Percentiles rank a stretch among this genome's conserved stretches.
Evolutionary conservation across 768 basidiomycete species (phyloP).

Genomic region (Auricularia sp.): DNA sequence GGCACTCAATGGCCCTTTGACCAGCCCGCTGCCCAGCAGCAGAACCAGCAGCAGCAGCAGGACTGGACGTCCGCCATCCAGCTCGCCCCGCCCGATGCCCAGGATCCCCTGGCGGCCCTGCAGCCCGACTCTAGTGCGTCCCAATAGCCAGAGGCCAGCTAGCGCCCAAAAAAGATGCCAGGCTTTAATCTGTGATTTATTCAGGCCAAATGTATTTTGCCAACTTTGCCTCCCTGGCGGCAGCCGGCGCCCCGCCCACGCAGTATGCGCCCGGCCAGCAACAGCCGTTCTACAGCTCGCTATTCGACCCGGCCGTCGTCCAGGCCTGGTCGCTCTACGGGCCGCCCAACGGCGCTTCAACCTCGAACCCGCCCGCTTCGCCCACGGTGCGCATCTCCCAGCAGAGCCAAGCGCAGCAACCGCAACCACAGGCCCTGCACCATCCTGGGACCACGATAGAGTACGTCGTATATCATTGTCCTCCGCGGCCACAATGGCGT

Average conservation of each 20-base stretch:
- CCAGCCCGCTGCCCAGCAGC: no score
- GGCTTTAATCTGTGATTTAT: neutral
- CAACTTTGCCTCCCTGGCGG: neutral
- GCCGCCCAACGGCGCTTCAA: neutral
- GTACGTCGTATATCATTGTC: slow-evolving; percentile 31
- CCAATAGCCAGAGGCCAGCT: neutral
- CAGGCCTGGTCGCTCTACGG: neutral
- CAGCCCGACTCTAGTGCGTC: neutral
- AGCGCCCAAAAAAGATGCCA: neutral
- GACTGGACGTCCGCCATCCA: neutral
- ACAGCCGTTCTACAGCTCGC: neutral
- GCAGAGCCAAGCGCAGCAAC: neutral
- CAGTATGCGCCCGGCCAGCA: neutral
- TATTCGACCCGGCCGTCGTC: neutral
- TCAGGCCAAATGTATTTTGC: neutral
- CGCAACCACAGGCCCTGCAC: neutral
- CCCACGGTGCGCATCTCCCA: neutral
- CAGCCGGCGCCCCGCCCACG: neutral
- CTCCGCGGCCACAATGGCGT: neutral
- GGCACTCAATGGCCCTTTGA: no score
- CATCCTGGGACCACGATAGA: slow-evolving; percentile 50
- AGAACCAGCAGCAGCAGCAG: neutral
- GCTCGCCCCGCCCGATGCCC: neutral
- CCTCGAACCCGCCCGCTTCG: neutral
- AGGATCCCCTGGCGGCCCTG: neutral